These are phyloP conservation scores for Dactylis glomerata DNA, from an alignment of 176 grass and related monocot genomes.

Conservation along the genomic window DNA sequence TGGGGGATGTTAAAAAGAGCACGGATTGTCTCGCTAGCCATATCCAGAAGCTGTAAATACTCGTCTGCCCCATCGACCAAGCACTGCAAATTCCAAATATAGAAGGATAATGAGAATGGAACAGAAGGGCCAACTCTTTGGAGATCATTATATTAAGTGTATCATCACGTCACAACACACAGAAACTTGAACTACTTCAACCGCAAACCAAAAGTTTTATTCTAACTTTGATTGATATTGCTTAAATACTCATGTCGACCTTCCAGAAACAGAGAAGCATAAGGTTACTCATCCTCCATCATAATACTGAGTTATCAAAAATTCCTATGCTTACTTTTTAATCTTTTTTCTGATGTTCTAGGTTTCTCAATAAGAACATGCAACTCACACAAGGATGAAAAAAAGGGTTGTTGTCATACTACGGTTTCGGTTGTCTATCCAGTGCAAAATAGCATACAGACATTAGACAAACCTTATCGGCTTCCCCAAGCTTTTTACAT, in stretches of 20 bases:
- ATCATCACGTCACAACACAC: neutral
- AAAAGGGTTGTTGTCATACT: neutral
- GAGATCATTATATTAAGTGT: neutral
- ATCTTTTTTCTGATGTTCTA: neutral
- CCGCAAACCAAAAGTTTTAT: neutral
- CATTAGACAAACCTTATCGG: slow-evolving; percentile 82
- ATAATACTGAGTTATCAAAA: neutral
- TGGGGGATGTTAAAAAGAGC: slow-evolving; percentile 90
- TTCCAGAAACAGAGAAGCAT: slow-evolving; percentile 5
- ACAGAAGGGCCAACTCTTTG: neutral
- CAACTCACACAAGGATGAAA: neutral
- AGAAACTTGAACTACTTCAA: neutral
- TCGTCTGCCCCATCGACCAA: slow-evolving; percentile 92
- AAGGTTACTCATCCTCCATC: neutral
- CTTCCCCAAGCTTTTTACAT: slow-evolving; percentile 91
- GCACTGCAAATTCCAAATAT: slow-evolving; percentile 56
- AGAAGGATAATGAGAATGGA: neutral
- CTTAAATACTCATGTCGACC: neutral
- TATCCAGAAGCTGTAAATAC: slow-evolving; percentile 87
- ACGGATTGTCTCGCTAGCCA: slow-evolving; percentile 61
- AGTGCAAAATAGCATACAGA: slow-evolving; percentile 10
- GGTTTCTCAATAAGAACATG: neutral
- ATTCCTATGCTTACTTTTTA: neutral
- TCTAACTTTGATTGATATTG: slow-evolving; percentile 6
- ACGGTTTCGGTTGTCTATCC: neutral